A percentile compares a stretch with the other conserved stretches of the same genome.
phyloP scores from a whole-genome alignment of 148 eudicot species.

The Gaultheria prostrata region DNA sequence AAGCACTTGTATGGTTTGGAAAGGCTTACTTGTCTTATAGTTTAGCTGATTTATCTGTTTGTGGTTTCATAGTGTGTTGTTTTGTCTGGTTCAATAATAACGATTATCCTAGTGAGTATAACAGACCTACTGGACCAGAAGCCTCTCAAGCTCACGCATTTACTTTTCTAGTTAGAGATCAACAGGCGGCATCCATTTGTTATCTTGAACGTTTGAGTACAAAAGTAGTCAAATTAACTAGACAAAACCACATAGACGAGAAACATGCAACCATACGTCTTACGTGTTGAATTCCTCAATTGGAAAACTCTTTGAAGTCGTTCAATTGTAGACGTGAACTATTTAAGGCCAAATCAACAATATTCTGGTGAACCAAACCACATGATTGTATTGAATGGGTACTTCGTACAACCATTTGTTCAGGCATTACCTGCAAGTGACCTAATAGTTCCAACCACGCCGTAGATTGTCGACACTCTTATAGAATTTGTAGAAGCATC shows the following conservation, averaged over 20 bases:
- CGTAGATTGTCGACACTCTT: constrained; percentile 66
- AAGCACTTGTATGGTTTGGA: background rate
- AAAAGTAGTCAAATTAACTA: background rate
- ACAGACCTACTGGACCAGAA: too few species aligned
- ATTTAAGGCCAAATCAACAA: background rate
- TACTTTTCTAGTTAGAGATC: background rate
- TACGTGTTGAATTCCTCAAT: background rate
- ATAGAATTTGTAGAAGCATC: constrained; percentile 39
- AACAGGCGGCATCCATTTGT: background rate
- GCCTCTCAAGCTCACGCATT: too few species aligned
- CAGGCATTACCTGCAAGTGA: constrained; percentile 71
- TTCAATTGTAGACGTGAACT: background rate
- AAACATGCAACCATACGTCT: background rate
- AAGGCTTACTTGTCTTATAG: background rate
- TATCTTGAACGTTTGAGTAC: background rate
- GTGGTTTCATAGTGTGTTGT: background rate
- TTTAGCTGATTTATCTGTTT: background rate
- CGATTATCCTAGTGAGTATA: too few species aligned
- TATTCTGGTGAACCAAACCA: background rate
- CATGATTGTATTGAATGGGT: background rate
- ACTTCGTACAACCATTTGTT: constrained; percentile 11
- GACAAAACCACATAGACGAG: background rate
- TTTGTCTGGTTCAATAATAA: background rate
- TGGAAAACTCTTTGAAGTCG: background rate
- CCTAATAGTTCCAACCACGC: constrained; percentile 88